Evolutionary conservation across 768 basidiomycete genomes (phyloP).

Genomic region (Tylopilus felleus): DNA sequence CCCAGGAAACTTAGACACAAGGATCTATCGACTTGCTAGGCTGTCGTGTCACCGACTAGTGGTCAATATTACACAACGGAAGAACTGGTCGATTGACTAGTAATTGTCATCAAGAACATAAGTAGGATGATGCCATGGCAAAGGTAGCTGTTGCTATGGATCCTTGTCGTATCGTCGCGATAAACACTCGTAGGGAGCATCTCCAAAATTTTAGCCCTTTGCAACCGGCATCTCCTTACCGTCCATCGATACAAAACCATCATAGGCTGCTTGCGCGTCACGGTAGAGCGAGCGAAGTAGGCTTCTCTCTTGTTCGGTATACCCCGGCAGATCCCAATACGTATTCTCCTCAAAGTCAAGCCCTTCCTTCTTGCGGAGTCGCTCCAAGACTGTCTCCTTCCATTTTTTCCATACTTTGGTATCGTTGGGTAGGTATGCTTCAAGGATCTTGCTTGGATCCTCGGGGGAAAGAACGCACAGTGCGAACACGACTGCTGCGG

Average conservation of each 20-base stretch:
- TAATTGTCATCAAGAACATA: too few relatives aligned
- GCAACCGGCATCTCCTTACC: background rate
- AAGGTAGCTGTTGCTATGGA: background rate
- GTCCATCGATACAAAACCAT: background rate
- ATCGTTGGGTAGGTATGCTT: background rate
- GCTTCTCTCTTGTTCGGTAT: background rate
- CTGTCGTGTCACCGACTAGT: too few relatives aligned
- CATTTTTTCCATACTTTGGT: background rate
- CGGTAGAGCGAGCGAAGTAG: background rate
- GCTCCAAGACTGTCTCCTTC: background rate
- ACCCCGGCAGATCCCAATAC: background rate
- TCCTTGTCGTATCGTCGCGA: background rate
- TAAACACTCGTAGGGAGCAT: background rate
- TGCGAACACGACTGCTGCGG: background rate
- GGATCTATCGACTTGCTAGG: too few relatives aligned
- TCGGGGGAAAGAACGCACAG: background rate
- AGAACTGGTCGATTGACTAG: too few relatives aligned
- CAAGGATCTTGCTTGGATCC: background rate
- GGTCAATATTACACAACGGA: too few relatives aligned
- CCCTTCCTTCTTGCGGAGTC: background rate
- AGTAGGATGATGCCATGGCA: background rate
- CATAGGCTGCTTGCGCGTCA: background rate
- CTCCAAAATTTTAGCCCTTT: background rate
- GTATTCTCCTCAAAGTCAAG: background rate
- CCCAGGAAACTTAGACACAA: too few relatives aligned